Base-by-base conservation (phyloP, 768 basidiomycete genomes). In the Hypsizygus marmoreus region DNA sequence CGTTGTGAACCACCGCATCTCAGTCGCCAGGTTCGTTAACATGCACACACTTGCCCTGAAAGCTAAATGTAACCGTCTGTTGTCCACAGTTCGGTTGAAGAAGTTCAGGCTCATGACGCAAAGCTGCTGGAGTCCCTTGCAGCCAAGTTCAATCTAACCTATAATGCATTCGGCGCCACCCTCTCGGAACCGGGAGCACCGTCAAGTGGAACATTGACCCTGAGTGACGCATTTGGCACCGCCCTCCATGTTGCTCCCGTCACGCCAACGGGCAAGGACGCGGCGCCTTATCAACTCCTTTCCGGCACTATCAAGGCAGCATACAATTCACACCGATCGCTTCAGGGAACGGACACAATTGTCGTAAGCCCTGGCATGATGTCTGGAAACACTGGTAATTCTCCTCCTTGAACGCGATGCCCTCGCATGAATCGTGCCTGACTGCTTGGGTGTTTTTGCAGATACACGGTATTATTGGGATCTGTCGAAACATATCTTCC, bases 1-100 rank as follows among this genome's bases (percentile, higher is more conserved):
- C 1, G 62, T 89, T 17, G 74, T 90, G 22, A 88, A 91, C 57
- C 86, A 87, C 56, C 82, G 88, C 4, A 80, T 90, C 40, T 74
- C 82, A 4, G 76, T 77, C 6, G 70, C 75, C 38, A 84, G 81
- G 82, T 75, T 22, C 25, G 72, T 41, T 5, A 17, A 38, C 44
- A n/a, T 17, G 11, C 24, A 12, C 22, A n/a, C 13, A 12, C 26
- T 2, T 26, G 16, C 9, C 36, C 28, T 32, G 26, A 12, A 6
- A 31, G 23, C 13, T 36, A n/a, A 33, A n/a, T 19, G 22, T 17
- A 14, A 42, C 13, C 25, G 7, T 30, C 36, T 26, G 36, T 23
- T 7, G 47, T 25, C 45, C 48, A 32, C 45, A 66, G 71, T 69
- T 68, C 72, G 60, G 63, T 82, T 16, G 69, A 59, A 3, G 77